Evolutionary conservation across 148 eudicot genomes (phyloP).

Genomic region (Heliamphora exappendiculata): DNA sequence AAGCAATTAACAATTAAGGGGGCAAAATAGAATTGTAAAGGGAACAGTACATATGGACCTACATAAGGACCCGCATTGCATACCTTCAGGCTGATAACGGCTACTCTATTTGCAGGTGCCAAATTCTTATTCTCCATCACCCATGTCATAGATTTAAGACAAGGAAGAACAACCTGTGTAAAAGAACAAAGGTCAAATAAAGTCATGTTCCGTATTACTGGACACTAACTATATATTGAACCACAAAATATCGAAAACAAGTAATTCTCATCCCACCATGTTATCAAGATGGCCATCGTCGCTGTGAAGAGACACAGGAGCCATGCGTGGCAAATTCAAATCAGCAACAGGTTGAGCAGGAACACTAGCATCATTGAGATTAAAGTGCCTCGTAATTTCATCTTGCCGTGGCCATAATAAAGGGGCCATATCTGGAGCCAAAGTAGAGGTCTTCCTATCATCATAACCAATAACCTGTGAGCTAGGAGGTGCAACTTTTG

Average conservation of each 20-base stretch:
- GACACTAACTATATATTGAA: neutral
- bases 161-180: conserved; percentile 62
- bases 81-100: conserved; percentile 86
- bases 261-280: conserved; percentile 35
- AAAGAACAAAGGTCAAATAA: conserved; percentile 6
- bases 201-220: neutral
- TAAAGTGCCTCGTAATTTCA: conserved; percentile 51
- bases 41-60: neutral
- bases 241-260: neutral
- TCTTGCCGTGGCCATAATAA: conserved; percentile 85
- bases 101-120: conserved; percentile 68
- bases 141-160: conserved; percentile 97
- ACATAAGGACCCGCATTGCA: conserved; percentile 4
- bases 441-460: conserved; percentile 35
- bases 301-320: conserved; percentile 58
- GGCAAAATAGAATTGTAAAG: conserved; percentile 1
- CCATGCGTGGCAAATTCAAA: conserved; percentile 58
- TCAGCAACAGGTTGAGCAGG: conserved; percentile 45
- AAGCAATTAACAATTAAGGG: neutral
- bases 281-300: conserved; percentile 59
- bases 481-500: conserved; percentile 42
- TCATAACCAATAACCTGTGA: conserved; percentile 45
- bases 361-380: conserved; percentile 60
- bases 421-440: conserved; percentile 47
- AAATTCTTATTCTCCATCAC: conserved; percentile 77